Base-by-base conservation (phyloP, 768 basidiomycete genomes). In the Boletus pseudo-olivaceus region DNA sequence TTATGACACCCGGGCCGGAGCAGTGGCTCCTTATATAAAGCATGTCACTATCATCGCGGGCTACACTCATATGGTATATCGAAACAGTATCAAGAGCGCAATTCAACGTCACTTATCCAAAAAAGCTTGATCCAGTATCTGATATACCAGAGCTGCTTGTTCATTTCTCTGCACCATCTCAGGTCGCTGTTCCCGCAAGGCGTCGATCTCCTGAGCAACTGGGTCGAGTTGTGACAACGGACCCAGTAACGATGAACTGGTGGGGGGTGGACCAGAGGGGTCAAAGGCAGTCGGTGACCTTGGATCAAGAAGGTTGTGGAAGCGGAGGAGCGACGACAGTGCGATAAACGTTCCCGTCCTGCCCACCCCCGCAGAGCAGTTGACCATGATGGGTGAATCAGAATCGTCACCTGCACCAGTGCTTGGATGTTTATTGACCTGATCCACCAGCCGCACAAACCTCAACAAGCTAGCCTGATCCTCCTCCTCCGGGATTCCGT, bases 351-450 rank as follows among this genome's bases (percentile, higher is more conserved):
- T 81, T 17, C 93, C 93, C 5, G 93, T 93, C 34, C 93, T 80
- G 4, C 93, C 93, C 54, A 94, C 78, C 5, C 93, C 93, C 1
- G 93, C 93, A 27, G 90, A 93, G 65, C 93, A 95, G 57, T 88
- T 83, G 30, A 90, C 79, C 62, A 94, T 80, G 57, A 89, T 79
- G 0, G 90, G 90, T n/a, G 88, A 87, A 57, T 87, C 84, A 14
- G 79, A 73, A 59, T 85, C 80, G 30, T 62, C 63, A 20, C 63
- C 60, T 10, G 57, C 48, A 14, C 55, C 50, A 15, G 39, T 26
- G 10, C 62, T 60, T 12, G 74, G 53, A 56, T 81, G 77, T 56
- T 77, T 79, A 69, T 91, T 91, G 41, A 76, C 71, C 7, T 62
- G 64, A 60, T 90, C 85, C 26, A 85, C 87, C n/a, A 88, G 77